These are phyloP conservation scores for Fraxinus paxiana DNA, from an alignment of 305 asterid species.

Conservation along the genomic window DNA sequence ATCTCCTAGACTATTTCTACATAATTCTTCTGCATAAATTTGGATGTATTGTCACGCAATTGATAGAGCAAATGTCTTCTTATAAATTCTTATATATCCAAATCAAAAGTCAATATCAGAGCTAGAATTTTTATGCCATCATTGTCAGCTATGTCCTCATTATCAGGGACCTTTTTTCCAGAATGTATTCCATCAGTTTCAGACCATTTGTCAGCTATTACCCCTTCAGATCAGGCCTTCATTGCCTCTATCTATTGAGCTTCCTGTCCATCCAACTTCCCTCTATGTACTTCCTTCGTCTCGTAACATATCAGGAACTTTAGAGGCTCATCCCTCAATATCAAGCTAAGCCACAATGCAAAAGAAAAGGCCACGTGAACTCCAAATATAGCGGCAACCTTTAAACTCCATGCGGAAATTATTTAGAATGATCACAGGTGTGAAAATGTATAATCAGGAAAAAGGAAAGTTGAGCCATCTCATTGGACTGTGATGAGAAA, in stretches of 20 bases:
- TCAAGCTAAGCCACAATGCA: not conserved
- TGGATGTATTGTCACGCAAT: no score
- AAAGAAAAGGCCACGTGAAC: not conserved
- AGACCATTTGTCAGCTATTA: not conserved
- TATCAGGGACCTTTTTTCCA: no score
- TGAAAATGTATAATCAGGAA: not conserved
- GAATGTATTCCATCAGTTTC: not conserved
- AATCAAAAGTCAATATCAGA: no score
- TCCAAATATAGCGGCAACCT: not conserved
- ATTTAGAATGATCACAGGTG: not conserved
- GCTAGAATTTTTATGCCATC: no score
- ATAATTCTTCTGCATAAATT: no score
- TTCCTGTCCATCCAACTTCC: not conserved
- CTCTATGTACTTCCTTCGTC: not conserved
- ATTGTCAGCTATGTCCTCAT: no score
- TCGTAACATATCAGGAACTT: not conserved
- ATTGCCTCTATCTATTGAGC: not conserved
- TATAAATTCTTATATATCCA: no score
- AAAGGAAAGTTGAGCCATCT: not conserved
- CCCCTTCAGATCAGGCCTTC: not conserved
- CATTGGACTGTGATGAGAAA: not conserved
- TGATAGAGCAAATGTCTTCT: no score
- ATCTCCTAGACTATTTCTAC: not conserved
- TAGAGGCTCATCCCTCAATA: not conserved
- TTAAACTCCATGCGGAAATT: not conserved